Evolutionary conservation across 768 basidiomycete species (phyloP), one percentile per base, ranked within the genome.

Genomic region (Serendipita vermifera): DNA sequence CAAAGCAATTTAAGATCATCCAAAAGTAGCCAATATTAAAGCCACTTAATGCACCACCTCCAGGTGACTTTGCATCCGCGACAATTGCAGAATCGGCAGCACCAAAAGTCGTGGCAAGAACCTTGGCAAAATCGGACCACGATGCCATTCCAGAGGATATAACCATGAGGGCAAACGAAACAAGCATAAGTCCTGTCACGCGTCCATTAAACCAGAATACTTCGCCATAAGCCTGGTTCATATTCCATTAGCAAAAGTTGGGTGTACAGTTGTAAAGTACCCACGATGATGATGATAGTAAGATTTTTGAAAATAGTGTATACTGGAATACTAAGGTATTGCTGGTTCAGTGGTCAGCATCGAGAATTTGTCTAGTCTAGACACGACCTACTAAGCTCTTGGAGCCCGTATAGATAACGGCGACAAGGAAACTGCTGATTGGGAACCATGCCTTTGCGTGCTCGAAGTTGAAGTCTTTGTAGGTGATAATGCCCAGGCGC

Each of bases 261-360:
- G 24, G 11, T 29, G 39, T n/a, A n/a, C 4, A 38, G 39, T n/a
- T n/a, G n/a, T 9, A 20, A 11, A 41, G 31, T 31, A 74, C 85
- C 61, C 60, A 90, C 93, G 65, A 98, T 98, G 27, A 99, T 77
- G 61, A 99, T 98, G 64, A 98, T 99, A n/a, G 96, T 97, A 64
- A 98, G 66, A 67, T 99, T 99, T 71, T 99, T 99, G 79, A 98
- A 98, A 60, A 99, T 98, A 0, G 96, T 98, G 71, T 97, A 99
- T 26, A 97, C 83, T 0, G 96, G 96, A 69, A 99, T 98, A 61
- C 82, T 87, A 48, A 99, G 75, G 70, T 83, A 90, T 93, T 98
- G 96, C 92, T 97, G 68, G 3, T 33, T 11, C 40, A 7, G 20
- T 17, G 46, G 46, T 43, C 31, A 31, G n/a, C 48, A 38, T 17